A percentile compares a stretch with the other conserved stretches of the same genome.
Conservation (phyloP, 768 basidiomycete species). For the Amanita exitialis region DNA sequence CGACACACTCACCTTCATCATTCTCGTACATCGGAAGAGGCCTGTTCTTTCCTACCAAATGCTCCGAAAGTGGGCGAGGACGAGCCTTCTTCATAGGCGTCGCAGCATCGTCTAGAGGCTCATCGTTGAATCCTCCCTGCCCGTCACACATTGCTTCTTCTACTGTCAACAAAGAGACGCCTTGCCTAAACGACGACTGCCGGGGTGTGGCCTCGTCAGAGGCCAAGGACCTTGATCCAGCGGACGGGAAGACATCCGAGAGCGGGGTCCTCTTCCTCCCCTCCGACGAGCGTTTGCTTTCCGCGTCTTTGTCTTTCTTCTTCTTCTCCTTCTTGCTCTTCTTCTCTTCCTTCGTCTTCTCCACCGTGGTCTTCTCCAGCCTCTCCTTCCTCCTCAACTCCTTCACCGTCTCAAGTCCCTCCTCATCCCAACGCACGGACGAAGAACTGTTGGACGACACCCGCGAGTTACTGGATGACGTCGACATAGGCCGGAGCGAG, state of each 20-base stretch:
- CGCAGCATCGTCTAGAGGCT: conserved; percentile 12
- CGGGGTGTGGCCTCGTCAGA: conserved; percentile 5
- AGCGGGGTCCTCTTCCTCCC: conserved; percentile 44
- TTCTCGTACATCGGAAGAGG: conserved; percentile 42
- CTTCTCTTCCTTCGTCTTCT: conserved; percentile 19
- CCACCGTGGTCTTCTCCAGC: conserved; percentile 25
- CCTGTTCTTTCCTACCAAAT: conserved; percentile 37
- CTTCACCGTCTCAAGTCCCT: conserved; percentile 34
- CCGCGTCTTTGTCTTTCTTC: conserved; percentile 21
- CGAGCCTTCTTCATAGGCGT: conserved; percentile 40
- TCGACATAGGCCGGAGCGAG: conserved; percentile 32
- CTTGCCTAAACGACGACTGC: not conserved
- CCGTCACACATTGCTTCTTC: conserved; percentile 48
- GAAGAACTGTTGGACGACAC: conserved; percentile 1
- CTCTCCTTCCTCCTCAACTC: conserved; percentile 33
- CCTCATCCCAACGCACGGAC: conserved; percentile 19
- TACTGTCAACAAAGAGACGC: conserved; percentile 25
- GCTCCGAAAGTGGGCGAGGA: conserved; percentile 55
- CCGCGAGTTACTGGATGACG: too few species aligned
- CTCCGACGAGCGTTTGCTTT: conserved; percentile 38
- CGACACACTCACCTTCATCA: conserved; percentile 35
- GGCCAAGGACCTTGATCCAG: conserved; percentile 9
- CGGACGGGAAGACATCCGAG: conserved; percentile 49
- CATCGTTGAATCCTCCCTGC: conserved; percentile 23
- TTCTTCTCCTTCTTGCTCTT: conserved; percentile 16